Percentiles rank a stretch among this genome's conserved stretches.
phyloP scores from a whole-genome alignment of 2,329 filamentous ascomycete species.

The Hymenoscyphus occultus region DNA sequence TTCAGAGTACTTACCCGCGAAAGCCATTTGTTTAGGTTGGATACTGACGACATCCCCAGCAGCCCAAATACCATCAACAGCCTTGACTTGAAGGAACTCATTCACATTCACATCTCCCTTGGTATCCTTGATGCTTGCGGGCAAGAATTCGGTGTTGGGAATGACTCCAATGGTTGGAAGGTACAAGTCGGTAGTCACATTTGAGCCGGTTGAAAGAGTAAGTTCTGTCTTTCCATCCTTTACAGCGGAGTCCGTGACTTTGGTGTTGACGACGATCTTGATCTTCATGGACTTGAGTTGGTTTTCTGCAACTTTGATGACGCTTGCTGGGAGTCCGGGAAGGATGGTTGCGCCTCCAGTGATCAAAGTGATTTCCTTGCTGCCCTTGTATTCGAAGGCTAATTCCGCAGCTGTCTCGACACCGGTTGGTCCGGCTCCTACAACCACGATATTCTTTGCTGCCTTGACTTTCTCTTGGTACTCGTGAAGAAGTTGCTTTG shows the following conservation, averaged over 20 bases:
- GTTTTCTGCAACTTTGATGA: constrained; percentile 38
- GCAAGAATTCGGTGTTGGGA: constrained; percentile 55
- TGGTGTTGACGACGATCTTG: constrained; percentile 43
- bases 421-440: constrained; percentile 35
- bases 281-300: constrained; percentile 56
- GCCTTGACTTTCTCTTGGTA: constrained; percentile 22
- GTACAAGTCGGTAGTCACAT: constrained; percentile 52
- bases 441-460: constrained; percentile 32
- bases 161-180: constrained; percentile 53
- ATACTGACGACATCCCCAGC: constrained; percentile 29
- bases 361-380: constrained; percentile 28
- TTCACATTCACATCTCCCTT: constrained; percentile 49
- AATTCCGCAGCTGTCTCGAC: constrained; percentile 37
- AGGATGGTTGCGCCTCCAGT: constrained; percentile 26
- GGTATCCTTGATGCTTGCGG: constrained; percentile 43
- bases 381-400: constrained; percentile 25
- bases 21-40: constrained; percentile 27
- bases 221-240: constrained; percentile 48
- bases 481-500: constrained; percentile 35
- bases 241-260: constrained; percentile 39
- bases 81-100: constrained; percentile 48
- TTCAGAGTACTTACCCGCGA: constrained; percentile 7
- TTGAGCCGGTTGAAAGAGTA: constrained; percentile 45
- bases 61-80: constrained; percentile 35
- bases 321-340: constrained; percentile 17